Evolutionary conservation across 139 green algal species (phyloP).

Genomic region (Chlorella sp.): DNA sequence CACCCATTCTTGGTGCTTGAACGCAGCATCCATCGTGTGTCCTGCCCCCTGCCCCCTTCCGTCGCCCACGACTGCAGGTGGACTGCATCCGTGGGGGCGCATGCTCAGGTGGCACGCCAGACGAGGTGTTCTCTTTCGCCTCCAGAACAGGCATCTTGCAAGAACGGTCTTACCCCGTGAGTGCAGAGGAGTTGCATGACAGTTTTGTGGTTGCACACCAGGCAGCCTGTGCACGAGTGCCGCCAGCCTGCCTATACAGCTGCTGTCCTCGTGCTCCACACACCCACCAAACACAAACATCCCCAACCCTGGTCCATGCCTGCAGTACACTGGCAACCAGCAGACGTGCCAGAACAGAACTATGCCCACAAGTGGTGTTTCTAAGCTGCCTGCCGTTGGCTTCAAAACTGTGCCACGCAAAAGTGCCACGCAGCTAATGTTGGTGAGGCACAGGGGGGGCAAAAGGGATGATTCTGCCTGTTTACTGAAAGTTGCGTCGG

Average conservation of each 20-base stretch:
- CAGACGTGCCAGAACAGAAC: background rate
- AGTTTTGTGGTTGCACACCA: background rate
- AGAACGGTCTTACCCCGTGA: background rate
- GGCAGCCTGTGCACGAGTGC: background rate
- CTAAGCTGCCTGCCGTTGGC: no score
- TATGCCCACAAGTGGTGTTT: no score
- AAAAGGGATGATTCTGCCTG: no score
- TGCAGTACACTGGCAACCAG: background rate
- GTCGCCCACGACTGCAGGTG: background rate
- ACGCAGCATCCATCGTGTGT: background rate
- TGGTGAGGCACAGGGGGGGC: no score
- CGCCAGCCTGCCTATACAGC: no score
- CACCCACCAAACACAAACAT: background rate
- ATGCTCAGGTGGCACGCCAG: background rate
- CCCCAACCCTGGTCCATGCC: no score
- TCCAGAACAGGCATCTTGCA: background rate
- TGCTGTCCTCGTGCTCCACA: no score
- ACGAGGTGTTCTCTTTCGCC: background rate
- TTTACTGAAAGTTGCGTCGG: no score
- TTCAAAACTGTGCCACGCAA: no score
- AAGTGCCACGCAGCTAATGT: no score
- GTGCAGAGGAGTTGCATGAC: background rate
- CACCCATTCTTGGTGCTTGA: no score
- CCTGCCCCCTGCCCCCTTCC: background rate
- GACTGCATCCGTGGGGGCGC: background rate